Evolutionary conservation across 2,329 filamentous ascomycete genomes (phyloP).

Genomic region (Pseudogymnoascus pannorum): DNA sequence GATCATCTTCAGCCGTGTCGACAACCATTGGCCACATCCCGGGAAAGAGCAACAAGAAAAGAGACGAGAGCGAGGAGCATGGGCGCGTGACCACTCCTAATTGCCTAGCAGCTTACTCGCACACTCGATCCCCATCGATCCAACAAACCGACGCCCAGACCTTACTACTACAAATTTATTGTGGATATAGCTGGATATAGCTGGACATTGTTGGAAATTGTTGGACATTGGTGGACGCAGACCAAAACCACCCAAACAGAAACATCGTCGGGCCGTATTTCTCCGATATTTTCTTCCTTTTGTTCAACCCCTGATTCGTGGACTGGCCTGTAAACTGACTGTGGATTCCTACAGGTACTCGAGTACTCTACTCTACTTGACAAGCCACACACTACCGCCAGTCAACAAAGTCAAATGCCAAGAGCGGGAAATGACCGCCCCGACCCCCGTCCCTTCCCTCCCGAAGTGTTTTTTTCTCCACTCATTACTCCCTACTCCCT

Average conservation of each 20-base stretch:
- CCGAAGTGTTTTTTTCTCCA: not conserved
- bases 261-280: not conserved
- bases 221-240: not conserved
- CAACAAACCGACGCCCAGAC: slow-evolving; percentile 5
- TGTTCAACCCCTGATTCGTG: not conserved
- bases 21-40: not conserved
- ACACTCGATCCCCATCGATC: not conserved
- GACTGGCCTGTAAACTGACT: not conserved
- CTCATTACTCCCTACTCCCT: not conserved
- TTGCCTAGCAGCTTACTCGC: not conserved
- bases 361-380: not conserved
- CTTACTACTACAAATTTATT: not conserved
- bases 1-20: not conserved
- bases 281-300: slow-evolving; percentile 1
- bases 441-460: not conserved
- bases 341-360: not conserved
- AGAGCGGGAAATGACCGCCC: slow-evolving; percentile 1
- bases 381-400: not conserved
- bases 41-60: not conserved
- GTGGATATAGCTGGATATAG: not conserved
- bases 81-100: not conserved
- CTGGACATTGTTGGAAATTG: no score
- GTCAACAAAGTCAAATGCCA: not conserved
- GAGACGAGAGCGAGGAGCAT: not conserved
- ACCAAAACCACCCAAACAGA: not conserved